These are phyloP conservation scores for Chaetothyriales sp. DNA, from an alignment of 2,329 filamentous ascomycete genomes.

Conservation along the genomic window DNA sequence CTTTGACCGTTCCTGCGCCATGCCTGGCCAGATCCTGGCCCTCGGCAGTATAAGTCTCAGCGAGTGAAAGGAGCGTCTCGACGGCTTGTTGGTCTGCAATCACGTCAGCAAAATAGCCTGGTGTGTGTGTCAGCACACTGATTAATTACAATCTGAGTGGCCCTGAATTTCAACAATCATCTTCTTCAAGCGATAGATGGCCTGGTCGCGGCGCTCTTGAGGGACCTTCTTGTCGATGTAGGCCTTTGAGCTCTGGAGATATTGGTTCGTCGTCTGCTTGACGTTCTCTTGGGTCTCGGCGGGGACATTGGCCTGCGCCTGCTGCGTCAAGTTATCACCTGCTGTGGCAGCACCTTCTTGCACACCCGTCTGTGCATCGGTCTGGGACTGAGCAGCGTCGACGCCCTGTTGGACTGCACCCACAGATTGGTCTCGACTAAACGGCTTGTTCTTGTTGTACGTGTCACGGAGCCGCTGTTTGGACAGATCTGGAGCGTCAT, in stretches of 20 bases:
- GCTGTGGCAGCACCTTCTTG: constrained; percentile 19
- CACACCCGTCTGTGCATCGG: constrained; percentile 22
- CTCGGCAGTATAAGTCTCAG: constrained; percentile 71
- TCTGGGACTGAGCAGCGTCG: constrained; percentile 37
- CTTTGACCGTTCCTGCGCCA: constrained; percentile 53
- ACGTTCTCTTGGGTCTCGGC: constrained; percentile 41
- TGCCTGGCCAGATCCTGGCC: constrained; percentile 50
- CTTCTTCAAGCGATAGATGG: constrained; percentile 88
- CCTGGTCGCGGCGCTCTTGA: constrained; percentile 80
- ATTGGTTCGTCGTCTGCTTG: constrained; percentile 20
- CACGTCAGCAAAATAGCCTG: constrained; percentile 13
- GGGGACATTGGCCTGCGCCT: constrained; percentile 47
- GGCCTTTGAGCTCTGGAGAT: constrained; percentile 42
- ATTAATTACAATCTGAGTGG: constrained; percentile 61
- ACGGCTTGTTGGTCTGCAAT: constrained; percentile 64
- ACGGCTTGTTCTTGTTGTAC: constrained; percentile 41
- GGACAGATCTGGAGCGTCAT: constrained; percentile 65
- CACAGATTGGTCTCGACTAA: constrained; percentile 43
- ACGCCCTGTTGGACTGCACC: constrained; percentile 44
- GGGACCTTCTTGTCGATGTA: constrained; percentile 82
- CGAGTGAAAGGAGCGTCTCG: constrained; percentile 66
- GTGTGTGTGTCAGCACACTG: constrained; percentile 12
- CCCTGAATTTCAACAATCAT: constrained; percentile 95
- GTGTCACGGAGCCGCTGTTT: constrained; percentile 50
- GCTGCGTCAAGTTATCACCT: constrained; percentile 36